A percentile compares a stretch with the other conserved stretches of the same genome.
Evolutionary conservation across 192 early-diverging fungal species (phyloP).

Genomic region (Chytriomyces sp.): DNA sequence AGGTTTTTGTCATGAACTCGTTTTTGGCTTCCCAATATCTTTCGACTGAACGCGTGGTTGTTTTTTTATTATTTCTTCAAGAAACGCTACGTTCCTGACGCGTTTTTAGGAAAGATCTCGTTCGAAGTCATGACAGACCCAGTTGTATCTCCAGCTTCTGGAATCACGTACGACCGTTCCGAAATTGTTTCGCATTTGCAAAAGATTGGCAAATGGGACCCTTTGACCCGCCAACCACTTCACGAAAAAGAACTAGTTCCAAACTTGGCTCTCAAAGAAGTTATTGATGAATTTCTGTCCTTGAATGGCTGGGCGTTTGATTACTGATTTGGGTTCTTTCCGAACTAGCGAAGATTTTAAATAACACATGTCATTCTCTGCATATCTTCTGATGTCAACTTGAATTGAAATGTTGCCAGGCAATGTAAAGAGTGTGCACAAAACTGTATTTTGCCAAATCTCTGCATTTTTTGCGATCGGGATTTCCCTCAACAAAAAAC

Average conservation of each 20-base stretch:
- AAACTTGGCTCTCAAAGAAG: constrained; percentile 73
- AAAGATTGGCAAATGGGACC: constrained; percentile 85
- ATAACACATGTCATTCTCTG: no score
- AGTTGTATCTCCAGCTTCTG: constrained; percentile 52
- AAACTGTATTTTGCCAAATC: no score
- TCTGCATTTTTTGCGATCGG: no score
- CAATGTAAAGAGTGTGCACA: no score
- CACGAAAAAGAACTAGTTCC: constrained; percentile 72
- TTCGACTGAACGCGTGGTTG: not conserved
- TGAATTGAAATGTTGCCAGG: no score
- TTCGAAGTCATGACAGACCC: constrained; percentile 88
- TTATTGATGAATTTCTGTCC: constrained; percentile 38
- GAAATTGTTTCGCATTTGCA: constrained; percentile 76
- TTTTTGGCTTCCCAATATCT: not conserved
- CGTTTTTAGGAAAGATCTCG: constrained; percentile 71
- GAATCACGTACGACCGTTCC: constrained; percentile 70
- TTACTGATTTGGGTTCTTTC: constrained; percentile 14
- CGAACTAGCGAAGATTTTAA: no score
- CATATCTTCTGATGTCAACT: no score
- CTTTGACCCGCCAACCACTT: constrained; percentile 69
- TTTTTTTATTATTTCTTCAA: constrained; percentile 1
- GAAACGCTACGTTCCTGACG: constrained; percentile 61
- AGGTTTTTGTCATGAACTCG: constrained; percentile 12
- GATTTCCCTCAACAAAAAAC: no score
- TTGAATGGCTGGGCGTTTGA: constrained; percentile 39